Evolutionary conservation across 768 basidiomycete genomes (phyloP).

Genomic region (Mycena galericulata): DNA sequence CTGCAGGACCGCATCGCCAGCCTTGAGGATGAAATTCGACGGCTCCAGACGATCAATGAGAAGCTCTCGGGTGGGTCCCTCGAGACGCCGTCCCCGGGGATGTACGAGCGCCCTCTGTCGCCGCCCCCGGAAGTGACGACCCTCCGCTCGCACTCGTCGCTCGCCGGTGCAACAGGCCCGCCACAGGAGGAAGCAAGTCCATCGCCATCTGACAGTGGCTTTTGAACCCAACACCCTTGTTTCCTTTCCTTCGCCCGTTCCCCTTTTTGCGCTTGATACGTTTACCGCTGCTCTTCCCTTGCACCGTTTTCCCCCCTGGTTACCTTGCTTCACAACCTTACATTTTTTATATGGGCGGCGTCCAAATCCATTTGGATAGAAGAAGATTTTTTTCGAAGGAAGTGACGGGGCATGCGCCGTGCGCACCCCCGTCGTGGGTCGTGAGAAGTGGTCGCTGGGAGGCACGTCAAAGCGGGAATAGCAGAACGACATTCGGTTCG

Average conservation of each 20-base stretch:
- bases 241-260: conserved; percentile 34
- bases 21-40: conserved; percentile 75
- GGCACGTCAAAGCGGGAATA: conserved; percentile 10
- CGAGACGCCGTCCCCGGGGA: conserved; percentile 67
- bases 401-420: conserved; percentile 1
- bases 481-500: conserved; percentile 7
- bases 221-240: conserved; percentile 45
- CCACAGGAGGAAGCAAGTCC: conserved; percentile 41
- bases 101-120: conserved; percentile 67
- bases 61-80: conserved; percentile 79
- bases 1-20: conserved; percentile 74
- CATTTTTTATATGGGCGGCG: conserved; percentile 30
- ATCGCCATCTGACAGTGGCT: conserved; percentile 62
- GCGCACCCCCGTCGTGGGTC: conserved; percentile 6
- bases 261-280: conserved; percentile 47
- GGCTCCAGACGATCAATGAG: conserved; percentile 83
- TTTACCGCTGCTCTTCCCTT: conserved; percentile 48
- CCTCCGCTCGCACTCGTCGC: conserved; percentile 54
- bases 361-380: conserved; percentile 3
- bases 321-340: conserved; percentile 45
- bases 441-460: conserved; percentile 21
- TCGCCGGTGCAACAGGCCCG: conserved; percentile 28
- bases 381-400: conserved; percentile 14
- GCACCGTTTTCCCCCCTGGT: conserved; percentile 41
- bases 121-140: conserved; percentile 70